These are phyloP conservation scores for Euphorbia tirucalli DNA, from an alignment of 345 rosid species.

Conservation along the genomic window DNA sequence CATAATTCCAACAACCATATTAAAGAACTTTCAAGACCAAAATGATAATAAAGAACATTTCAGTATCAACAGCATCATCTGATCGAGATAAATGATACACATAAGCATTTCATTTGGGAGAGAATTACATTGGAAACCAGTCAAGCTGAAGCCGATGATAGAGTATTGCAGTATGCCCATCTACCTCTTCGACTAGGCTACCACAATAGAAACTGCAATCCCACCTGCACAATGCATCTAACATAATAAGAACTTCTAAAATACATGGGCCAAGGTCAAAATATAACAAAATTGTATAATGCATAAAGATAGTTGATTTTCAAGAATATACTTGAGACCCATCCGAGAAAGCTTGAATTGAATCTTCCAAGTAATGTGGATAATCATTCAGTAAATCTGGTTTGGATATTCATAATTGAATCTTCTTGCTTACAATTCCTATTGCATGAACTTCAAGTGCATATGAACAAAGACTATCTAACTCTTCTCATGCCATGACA, in stretches of 20 bases:
- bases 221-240: conserved; percentile 67
- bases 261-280: neutral
- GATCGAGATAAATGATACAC: neutral
- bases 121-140: conserved; percentile 84
- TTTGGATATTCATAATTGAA: neutral
- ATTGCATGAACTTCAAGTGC: neutral
- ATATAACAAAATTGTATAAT: neutral
- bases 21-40: neutral
- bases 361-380: neutral
- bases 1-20: neutral
- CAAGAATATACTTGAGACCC: neutral
- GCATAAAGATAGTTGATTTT: neutral
- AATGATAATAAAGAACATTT: neutral
- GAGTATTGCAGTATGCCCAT: conserved; percentile 97
- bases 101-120: conserved; percentile 10
- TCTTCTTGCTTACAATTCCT: neutral
- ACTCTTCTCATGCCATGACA: neutral
- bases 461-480: neutral
- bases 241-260: neutral
- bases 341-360: neutral
- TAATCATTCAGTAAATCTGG: neutral
- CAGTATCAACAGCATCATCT: neutral
- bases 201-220: conserved; percentile 95
- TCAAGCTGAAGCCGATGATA: conserved; percentile 96
- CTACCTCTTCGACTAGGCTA: conserved; percentile 98